A percentile compares a stretch with the other conserved stretches of the same genome.
These are phyloP conservation scores for Podila epigama DNA, from an alignment of 192 early-diverging fungal species.

Conservation along the genomic window DNA sequence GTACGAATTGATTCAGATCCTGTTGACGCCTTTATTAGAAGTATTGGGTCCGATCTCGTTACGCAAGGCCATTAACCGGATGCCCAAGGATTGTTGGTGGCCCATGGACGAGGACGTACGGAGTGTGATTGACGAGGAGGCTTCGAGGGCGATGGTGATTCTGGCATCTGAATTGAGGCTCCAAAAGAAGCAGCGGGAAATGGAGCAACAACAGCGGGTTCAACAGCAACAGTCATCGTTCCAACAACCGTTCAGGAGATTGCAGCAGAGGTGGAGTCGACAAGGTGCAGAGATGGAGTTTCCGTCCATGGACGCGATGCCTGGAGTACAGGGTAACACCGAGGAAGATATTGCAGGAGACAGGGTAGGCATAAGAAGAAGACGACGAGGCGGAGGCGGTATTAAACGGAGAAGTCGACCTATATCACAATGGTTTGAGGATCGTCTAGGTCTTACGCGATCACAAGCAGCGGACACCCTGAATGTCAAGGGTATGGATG, in stretches of 20 bases:
- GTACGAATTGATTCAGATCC: constrained; percentile 3
- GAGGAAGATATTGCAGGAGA: no score
- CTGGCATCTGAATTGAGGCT: not conserved
- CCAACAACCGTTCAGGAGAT: no score
- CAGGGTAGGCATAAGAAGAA: not conserved
- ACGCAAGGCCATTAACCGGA: constrained; percentile 27
- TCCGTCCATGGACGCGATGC: no score
- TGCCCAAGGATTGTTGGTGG: constrained; percentile 46
- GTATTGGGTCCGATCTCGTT: constrained; percentile 24
- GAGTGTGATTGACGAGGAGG: constrained; percentile 14
- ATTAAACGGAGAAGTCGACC: no score
- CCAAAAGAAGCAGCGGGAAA: constrained; percentile 1
- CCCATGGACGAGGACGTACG: constrained; percentile 33
- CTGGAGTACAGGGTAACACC: no score
- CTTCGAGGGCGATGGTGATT: constrained; percentile 22
- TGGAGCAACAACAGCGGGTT: not conserved
- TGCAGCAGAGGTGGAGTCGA: no score
- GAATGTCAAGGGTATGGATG: no score
- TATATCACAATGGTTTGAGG: no score
- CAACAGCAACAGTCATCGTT: no score
- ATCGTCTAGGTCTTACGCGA: no score
- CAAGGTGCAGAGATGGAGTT: no score
- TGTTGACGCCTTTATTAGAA: constrained; percentile 25
- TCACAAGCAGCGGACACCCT: no score
- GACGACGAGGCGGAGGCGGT: not conserved